These are phyloP conservation scores for Hypoxylon perforatum DNA, from an alignment of 495 filamentous ascomycete species.

Conservation along the genomic window DNA sequence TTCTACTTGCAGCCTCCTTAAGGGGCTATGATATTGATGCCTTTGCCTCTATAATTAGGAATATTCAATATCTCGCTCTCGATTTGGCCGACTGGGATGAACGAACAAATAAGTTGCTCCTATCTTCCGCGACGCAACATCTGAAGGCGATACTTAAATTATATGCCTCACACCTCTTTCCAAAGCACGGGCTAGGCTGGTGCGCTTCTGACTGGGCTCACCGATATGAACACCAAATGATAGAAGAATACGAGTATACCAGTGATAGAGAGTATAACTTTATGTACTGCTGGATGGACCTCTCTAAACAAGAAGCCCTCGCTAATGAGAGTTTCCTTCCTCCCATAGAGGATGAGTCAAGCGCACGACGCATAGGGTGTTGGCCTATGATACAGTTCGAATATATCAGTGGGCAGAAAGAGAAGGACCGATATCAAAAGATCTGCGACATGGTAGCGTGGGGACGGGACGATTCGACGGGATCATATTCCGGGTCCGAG, in stretches of 20 bases:
- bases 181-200: slow-evolving; percentile 38
- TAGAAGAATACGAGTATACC: slow-evolving; percentile 29
- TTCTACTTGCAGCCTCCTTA: slow-evolving; percentile 20
- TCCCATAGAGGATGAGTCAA: not conserved
- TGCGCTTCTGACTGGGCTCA: slow-evolving; percentile 34
- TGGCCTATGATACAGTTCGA: slow-evolving; percentile 48
- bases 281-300: slow-evolving; percentile 53
- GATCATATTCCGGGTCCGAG: slow-evolving; percentile 5
- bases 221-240: slow-evolving; percentile 22
- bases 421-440: slow-evolving; percentile 15
- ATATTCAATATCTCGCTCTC: not conserved
- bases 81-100: not conserved
- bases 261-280: slow-evolving; percentile 11
- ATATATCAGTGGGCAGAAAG: slow-evolving; percentile 1
- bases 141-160: slow-evolving; percentile 34
- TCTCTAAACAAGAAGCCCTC: slow-evolving; percentile 22
- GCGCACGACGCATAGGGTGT: slow-evolving; percentile 8
- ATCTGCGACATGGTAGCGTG: not conserved
- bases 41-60: not conserved
- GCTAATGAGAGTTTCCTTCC: slow-evolving; percentile 7
- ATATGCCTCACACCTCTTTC: not conserved
- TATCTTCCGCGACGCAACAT: not conserved
- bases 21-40: not conserved
- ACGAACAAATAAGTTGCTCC: too few species aligned
- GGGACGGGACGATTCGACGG: not conserved